Evolutionary conservation across 2,329 filamentous ascomycete genomes (phyloP).

Genomic region (Mariannaea sp.): DNA sequence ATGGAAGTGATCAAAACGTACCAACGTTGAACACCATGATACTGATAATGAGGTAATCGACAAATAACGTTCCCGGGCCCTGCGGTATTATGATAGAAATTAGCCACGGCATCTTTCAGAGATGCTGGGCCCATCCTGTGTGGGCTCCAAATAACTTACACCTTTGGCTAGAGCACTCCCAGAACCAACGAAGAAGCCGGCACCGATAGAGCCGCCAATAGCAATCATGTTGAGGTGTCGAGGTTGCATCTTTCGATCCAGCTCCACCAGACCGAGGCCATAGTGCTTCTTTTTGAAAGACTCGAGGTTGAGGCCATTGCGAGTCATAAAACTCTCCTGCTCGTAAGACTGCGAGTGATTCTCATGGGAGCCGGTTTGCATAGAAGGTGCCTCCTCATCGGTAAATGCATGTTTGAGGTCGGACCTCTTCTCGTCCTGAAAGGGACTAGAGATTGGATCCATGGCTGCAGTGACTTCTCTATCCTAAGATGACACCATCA

Average conservation of each 20-base stretch:
- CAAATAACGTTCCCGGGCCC: slow-evolving; percentile 8
- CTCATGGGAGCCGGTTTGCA: neutral
- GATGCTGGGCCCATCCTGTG: too few relatives aligned
- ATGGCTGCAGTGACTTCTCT: neutral
- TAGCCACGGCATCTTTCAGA: too few relatives aligned
- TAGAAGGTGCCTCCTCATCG: slow-evolving; percentile 1
- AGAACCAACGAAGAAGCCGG: slow-evolving; percentile 9
- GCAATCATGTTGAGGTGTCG: slow-evolving; percentile 13
- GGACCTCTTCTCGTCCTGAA: slow-evolving; percentile 10
- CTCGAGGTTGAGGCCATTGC: slow-evolving; percentile 5
- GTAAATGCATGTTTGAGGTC: slow-evolving; percentile 3
- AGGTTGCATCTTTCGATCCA: slow-evolving; percentile 13
- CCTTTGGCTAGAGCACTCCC: slow-evolving; percentile 12
- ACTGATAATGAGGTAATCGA: slow-evolving; percentile 12
- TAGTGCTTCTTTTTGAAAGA: slow-evolving; percentile 14
- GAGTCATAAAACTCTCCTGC: slow-evolving; percentile 6
- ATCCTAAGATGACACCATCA: too few relatives aligned
- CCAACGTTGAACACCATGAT: slow-evolving; percentile 17
- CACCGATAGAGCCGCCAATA: slow-evolving; percentile 14
- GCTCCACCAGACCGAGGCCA: slow-evolving; percentile 9
- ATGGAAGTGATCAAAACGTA: too few relatives aligned
- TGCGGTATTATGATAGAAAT: too few relatives aligned
- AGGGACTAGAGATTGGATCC: slow-evolving; percentile 3
- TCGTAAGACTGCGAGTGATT: neutral
- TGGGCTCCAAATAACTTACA: too few relatives aligned